A percentile compares a stretch with the other conserved stretches of the same genome.
These are phyloP conservation scores for Trifolium fragiferum DNA, from an alignment of 306 rosid genomes.

Conservation along the genomic window DNA sequence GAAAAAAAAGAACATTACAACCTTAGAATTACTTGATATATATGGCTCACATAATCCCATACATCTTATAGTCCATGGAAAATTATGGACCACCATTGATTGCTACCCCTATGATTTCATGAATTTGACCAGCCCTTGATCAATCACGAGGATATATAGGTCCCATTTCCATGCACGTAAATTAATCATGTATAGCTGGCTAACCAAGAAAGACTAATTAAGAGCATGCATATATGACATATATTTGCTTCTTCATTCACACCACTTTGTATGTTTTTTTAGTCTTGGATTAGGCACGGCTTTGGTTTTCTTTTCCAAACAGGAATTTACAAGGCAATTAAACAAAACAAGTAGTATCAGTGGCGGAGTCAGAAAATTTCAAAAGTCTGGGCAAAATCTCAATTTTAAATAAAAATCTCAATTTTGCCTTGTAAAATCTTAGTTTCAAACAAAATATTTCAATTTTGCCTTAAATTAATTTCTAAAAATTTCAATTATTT, in stretches of 20 bases:
- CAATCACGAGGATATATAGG: slow-evolving; percentile 23
- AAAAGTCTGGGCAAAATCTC: too few relatives aligned
- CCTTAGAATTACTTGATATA: slow-evolving; percentile 37
- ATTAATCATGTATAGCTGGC: neutral
- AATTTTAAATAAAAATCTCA: too few relatives aligned
- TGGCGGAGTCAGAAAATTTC: too few relatives aligned
- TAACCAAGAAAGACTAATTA: neutral
- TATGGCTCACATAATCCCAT: slow-evolving; percentile 37
- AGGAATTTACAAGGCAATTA: neutral
- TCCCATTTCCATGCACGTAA: slow-evolving; percentile 58
- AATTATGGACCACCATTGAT: slow-evolving; percentile 35
- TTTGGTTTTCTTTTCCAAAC: slow-evolving; percentile 21
- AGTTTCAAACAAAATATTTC: too few relatives aligned
- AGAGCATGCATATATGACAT: slow-evolving; percentile 5
- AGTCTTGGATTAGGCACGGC: slow-evolving; percentile 35
- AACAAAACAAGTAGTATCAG: too few relatives aligned
- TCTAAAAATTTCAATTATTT: too few relatives aligned
- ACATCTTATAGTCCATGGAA: slow-evolving; percentile 37
- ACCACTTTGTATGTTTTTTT: slow-evolving; percentile 36
- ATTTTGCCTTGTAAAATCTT: too few relatives aligned
- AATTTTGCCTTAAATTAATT: too few relatives aligned
- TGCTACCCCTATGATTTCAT: slow-evolving; percentile 2
- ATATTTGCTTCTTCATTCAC: slow-evolving; percentile 35
- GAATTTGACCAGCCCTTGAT: slow-evolving; percentile 18
- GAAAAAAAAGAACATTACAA: slow-evolving; percentile 39